Evolutionary conservation across 176 grass and related monocot genomes (phyloP).

Genomic region (Cenchrus fungigraminus): DNA sequence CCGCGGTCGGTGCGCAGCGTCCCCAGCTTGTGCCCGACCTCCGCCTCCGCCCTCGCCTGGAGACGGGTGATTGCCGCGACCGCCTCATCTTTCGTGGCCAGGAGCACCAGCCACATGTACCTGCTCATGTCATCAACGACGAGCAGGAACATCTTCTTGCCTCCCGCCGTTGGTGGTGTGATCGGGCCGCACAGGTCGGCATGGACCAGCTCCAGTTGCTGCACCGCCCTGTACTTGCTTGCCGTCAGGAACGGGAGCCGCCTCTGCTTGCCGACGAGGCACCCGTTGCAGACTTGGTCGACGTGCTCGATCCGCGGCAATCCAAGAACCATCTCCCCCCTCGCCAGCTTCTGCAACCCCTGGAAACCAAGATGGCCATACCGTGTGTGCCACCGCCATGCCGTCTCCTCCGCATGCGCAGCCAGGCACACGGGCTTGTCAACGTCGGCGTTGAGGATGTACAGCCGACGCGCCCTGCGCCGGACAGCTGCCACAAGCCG

Average conservation of each 20-base stretch:
- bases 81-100: background rate
- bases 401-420: background rate
- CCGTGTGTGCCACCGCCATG: background rate
- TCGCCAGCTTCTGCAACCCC: background rate
- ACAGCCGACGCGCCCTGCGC: background rate
- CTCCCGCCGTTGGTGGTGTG: background rate
- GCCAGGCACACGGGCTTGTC: background rate
- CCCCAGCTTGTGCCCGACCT: background rate
- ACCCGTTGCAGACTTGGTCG: background rate
- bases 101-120: background rate
- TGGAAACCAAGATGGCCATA: background rate
- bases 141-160: background rate
- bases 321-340: background rate
- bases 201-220: background rate
- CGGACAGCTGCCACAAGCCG: too few species aligned
- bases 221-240: background rate
- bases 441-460: background rate
- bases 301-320: background rate
- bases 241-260: background rate
- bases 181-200: background rate
- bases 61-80: background rate
- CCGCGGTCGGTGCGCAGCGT: background rate
- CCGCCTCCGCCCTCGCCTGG: background rate
- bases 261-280: background rate
- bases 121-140: background rate